Percentiles rank a stretch among this genome's conserved stretches.
Evolutionary conservation across 495 filamentous ascomycete genomes (phyloP).

Genomic region (Penicillium fimorum): DNA sequence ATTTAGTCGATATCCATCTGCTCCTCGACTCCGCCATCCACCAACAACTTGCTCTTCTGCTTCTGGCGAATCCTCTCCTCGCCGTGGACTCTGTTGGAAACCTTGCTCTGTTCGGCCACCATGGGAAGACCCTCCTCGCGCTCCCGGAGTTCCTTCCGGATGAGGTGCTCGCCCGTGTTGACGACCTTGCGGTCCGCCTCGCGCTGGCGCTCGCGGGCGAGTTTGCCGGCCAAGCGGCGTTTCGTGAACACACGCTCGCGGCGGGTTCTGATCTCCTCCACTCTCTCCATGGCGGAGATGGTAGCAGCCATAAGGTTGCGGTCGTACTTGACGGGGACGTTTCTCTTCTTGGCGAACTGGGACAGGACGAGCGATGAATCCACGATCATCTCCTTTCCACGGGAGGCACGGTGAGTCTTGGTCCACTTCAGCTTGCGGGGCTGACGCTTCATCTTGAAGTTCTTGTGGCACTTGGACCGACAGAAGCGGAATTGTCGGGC

Average conservation of each 20-base stretch:
- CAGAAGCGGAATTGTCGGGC: conserved; percentile 66
- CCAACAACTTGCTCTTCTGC: conserved; percentile 59
- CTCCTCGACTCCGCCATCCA: conserved; percentile 65
- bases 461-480: conserved; percentile 90
- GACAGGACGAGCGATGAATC: conserved; percentile 90
- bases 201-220: conserved; percentile 65
- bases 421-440: conserved; percentile 86
- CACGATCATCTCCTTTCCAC: conserved; percentile 89
- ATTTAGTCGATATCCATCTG: conserved; percentile 70
- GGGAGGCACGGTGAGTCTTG: conserved; percentile 67
- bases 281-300: conserved; percentile 85
- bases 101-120: conserved; percentile 38
- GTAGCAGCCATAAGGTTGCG: conserved; percentile 84
- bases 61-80: conserved; percentile 59
- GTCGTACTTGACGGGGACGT: conserved; percentile 93
- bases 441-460: conserved; percentile 98
- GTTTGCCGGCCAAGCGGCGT: conserved; percentile 85
- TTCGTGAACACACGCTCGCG: conserved; percentile 90
- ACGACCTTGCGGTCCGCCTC: conserved; percentile 83
- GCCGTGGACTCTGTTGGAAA: conserved; percentile 37
- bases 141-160: conserved; percentile 49
- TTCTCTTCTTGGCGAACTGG: conserved; percentile 86
- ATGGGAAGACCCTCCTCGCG: conserved; percentile 45
- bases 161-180: conserved; percentile 83
- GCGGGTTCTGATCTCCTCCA: conserved; percentile 78